Evolutionary conservation across 495 filamentous ascomycete species (phyloP).

Genomic region (Chaetomidium leptoderma): DNA sequence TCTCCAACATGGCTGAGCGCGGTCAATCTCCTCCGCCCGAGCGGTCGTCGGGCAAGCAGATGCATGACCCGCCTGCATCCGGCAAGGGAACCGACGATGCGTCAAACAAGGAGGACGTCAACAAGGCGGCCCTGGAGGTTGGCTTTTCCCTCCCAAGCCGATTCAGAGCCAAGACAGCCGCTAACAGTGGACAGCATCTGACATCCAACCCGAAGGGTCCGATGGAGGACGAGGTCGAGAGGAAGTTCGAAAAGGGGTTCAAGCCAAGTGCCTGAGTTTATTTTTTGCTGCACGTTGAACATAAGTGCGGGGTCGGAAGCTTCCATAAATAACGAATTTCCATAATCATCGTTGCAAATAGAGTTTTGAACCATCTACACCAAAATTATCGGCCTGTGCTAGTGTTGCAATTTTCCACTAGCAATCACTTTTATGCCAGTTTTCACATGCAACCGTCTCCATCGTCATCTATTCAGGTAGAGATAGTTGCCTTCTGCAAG

Average conservation of each 20-base stretch:
- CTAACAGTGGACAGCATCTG: slow-evolving; percentile 39
- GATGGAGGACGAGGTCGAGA: slow-evolving; percentile 63
- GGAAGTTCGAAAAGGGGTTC: slow-evolving; percentile 54
- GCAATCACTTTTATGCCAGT: too few species aligned
- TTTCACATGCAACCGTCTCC: too few species aligned
- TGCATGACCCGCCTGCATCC: slow-evolving; percentile 49
- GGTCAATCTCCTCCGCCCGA: slow-evolving; percentile 81
- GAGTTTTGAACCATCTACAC: too few species aligned
- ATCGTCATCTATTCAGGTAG: too few species aligned
- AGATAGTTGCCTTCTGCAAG: too few species aligned
- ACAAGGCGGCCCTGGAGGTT: slow-evolving; percentile 47
- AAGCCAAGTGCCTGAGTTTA: neutral
- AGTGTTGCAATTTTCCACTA: too few species aligned
- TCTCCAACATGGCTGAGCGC: slow-evolving; percentile 36
- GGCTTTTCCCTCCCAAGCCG: neutral
- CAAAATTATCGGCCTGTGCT: too few species aligned
- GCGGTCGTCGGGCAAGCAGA: slow-evolving; percentile 60
- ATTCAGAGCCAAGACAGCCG: neutral
- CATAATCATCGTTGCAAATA: too few species aligned
- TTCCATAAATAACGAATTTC: too few species aligned
- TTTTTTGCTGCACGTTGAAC: too few species aligned
- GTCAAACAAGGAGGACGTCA: slow-evolving; percentile 47
- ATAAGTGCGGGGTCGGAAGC: too few species aligned
- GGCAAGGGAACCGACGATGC: slow-evolving; percentile 52
- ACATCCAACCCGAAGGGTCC: slow-evolving; percentile 65